These are phyloP conservation scores for Bonia amplexicaulis DNA, from an alignment of 176 grass and related monocot species.

Conservation along the genomic window DNA sequence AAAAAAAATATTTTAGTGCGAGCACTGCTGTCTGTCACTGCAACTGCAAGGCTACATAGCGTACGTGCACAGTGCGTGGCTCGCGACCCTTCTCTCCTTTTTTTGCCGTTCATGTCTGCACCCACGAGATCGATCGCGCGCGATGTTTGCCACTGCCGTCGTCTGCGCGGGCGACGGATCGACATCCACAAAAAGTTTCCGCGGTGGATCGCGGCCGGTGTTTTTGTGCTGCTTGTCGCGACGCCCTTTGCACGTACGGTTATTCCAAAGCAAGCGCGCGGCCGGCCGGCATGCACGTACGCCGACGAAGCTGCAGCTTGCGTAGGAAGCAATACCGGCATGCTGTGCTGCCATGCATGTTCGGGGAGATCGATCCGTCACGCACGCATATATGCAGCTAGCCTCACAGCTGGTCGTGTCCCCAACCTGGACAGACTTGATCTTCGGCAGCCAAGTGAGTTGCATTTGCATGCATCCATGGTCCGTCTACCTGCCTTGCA, in stretches of 20 bases:
- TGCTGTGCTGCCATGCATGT: background rate
- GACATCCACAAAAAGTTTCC: background rate
- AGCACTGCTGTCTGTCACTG: background rate
- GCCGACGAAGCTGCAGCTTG: background rate
- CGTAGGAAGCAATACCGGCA: background rate
- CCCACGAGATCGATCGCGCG: background rate
- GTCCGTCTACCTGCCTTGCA: too few species aligned
- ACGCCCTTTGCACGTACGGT: slow-evolving; percentile 25
- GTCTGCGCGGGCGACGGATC: background rate
- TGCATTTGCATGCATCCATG: too few species aligned
- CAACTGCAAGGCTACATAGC: background rate
- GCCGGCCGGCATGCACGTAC: background rate
- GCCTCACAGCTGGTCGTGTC: background rate
- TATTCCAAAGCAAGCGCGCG: background rate
- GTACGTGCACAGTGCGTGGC: background rate
- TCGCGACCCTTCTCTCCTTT: background rate
- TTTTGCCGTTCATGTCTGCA: background rate
- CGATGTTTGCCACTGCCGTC: background rate
- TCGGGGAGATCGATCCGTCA: background rate
- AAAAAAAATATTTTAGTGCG: too few species aligned
- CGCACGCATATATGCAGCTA: background rate
- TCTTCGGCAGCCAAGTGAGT: background rate
- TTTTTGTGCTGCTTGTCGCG: slow-evolving; percentile 32
- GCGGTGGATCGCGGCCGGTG: background rate
- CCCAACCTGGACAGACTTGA: background rate